Base-by-base conservation (phyloP, 305 asterid species). In the Vinca major region DNA sequence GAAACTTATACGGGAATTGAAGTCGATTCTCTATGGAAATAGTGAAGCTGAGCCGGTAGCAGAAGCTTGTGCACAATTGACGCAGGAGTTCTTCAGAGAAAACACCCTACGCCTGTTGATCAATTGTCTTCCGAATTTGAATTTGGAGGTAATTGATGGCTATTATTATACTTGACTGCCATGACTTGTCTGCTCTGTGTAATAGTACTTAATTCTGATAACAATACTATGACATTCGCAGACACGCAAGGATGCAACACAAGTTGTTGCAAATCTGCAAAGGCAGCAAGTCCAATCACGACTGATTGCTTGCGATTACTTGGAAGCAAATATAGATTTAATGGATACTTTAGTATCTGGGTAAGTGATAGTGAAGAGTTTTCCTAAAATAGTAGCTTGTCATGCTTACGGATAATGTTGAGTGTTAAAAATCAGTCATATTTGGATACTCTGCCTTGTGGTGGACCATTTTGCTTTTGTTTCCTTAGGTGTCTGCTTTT, bases 161-260 rank as follows among this genome's bases (percentile, higher is more conserved):
- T 16, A 52, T 20, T 62, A 20, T 17, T 71, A 19, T 14, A 40
- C 44, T 43, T 39, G 3, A 14, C 9, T 12, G 3, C 0, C 8
- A 12, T 3, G 39, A 16, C 4, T 39, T 6, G 7, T 26, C 41
- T 17, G 7, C 2, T 50, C 14, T 47, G 13, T 50, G 62, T 58
- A 5, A 4, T 47, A 26, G 13, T 70, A 0, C 26, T 70, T 5
- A 61, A 55, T 44, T 50, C 17, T 17, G 16, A 13, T 43, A 26
- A 26, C 33, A 26, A 26, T 1, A 26, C 33, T 65, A 14, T 33
- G 8, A 40, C 16, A 70, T 68, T 65, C 79, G 86, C 90, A 93
- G 99, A 74, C 96, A 48, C 96, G 97, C 67, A 90, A 91, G 83
- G 99, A 93, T 88, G 97, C 96, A 40, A 87, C 99, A 8, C 97